These are phyloP conservation scores for Magnolia changhungtana DNA, from an alignment of 164 flowering plant species.

Conservation along the genomic window DNA sequence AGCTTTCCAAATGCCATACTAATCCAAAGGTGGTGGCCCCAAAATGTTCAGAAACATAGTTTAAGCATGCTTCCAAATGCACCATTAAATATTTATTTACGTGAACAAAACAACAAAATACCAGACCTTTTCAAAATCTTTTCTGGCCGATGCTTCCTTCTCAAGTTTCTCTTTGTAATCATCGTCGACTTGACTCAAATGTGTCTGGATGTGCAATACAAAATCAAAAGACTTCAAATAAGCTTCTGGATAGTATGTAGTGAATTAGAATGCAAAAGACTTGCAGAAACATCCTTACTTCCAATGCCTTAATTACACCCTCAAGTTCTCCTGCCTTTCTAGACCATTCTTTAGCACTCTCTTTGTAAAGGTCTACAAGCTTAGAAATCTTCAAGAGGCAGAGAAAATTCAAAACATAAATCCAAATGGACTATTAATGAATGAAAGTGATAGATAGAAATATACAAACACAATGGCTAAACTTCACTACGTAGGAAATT, in stretches of 20 bases:
- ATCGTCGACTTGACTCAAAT: slow-evolving; percentile 68
- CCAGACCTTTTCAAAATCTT: slow-evolving; percentile 63
- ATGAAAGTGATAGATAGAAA: background rate
- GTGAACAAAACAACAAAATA: background rate
- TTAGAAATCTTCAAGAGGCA: slow-evolving; percentile 36
- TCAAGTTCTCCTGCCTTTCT: slow-evolving; percentile 92
- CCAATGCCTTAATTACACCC: slow-evolving; percentile 93
- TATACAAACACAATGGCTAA: too few species aligned
- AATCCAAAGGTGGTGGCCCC: background rate
- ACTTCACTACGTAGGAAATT: background rate
- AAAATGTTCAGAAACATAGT: background rate
- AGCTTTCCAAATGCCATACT: too few species aligned
- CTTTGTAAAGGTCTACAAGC: slow-evolving; percentile 86
- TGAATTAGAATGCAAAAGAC: background rate
- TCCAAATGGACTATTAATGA: background rate
- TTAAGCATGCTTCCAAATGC: background rate
- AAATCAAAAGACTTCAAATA: background rate
- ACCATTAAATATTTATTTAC: background rate
- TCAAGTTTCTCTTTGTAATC: slow-evolving; percentile 70
- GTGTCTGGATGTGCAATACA: slow-evolving; percentile 44
- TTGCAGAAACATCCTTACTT: slow-evolving; percentile 38
- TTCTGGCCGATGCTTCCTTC: slow-evolving; percentile 52
- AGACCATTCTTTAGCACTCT: slow-evolving; percentile 96
- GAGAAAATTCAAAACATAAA: background rate
- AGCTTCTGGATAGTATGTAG: background rate